Base-by-base conservation (phyloP, 1,139 yeast species). In the Candida pseudoviswanathii region DNA sequence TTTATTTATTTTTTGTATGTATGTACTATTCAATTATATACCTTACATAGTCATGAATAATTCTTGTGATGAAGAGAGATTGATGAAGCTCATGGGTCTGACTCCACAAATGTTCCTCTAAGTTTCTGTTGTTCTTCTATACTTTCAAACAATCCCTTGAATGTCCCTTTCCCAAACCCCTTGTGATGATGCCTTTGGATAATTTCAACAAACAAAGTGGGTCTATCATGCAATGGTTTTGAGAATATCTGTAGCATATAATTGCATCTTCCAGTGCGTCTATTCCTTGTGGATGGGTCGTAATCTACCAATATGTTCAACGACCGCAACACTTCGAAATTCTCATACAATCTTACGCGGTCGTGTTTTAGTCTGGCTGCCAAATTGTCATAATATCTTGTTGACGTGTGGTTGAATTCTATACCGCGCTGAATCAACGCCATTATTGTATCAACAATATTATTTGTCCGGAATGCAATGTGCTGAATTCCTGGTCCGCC, bases 131-230 rank as follows among this genome's bases (percentile, higher is more conserved):
- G 89, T 51, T 68, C 71, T 63, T 88, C 96, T 51, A 89, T 84
- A 3, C 89, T 82, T 62, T 88, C 92, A 61, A 87, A 89, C 45
- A 89, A 70, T 0, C 94, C 88, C 62, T 82, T 86, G 70, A 89
- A 89, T 48, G 91, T 89, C 0, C 96, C 96, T 46, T 89, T 90
- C 0, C 96, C 96, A 68, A 89, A 89, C 1, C 96, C 96, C 53
- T 85, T 78, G 63, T 87, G 92, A 59, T 87, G 86, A 58, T 78
- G 76, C 54, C 96, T 78, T 66, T 89, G 95, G 54, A 89, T 89
- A 22, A 89, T 77, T 64, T 89, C 96, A 56, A 89, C 71, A 62
- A 89, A 89, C 43, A 88, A 75, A 0, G 96, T 88, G 26, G 96
- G 96, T 38, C 96, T 73, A 62, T 86, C 92, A 55, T 81, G 80